Evolutionary conservation across 2,329 filamentous ascomycete genomes (phyloP), one percentile per base, ranked within the genome.

Genomic region (Lasiodiplodia sp.): DNA sequence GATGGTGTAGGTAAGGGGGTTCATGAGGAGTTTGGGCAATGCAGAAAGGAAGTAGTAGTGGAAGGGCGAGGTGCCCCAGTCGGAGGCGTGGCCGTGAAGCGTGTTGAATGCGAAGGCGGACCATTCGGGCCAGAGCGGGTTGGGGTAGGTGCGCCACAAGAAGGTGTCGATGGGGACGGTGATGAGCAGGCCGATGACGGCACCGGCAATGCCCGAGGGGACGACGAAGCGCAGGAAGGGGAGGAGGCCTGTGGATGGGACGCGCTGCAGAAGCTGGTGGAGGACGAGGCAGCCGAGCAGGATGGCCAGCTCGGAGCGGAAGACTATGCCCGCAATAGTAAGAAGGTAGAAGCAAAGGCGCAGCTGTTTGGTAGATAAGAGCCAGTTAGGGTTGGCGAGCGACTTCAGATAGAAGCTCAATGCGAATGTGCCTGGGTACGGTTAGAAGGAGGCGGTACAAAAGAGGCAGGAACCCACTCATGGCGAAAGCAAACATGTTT

Each of bases 401-500:
- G 51, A 63, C 18, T 86, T 82, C 2, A 89, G 81, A 55, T 88
- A 76, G 69, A 80, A 82, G 49, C 83, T 78, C 57, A 88, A 82
- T 7, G 92, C 90, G 55, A 92, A 76, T 0, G 90, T 94, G 68
- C 90, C 91, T 92, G 71, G 53, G 55, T 4, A 37, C 18, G 25
- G 58, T 66, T 12, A 51, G 31, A 68, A 37, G 18, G 37, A 57
- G 16, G 51, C 16, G 4, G 25, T 23, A 23, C 1, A 21, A 12
- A 14, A 7, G 21, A 40, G 18, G 23, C 2, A 0, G 14, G 44
- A 21, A 85, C 90, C 80, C 84, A 95, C 91, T 93, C 69, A 97
- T 82, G 11, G 89, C 88, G 82, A 98, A 96, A 23, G 96, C 94
- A 81, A 97, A 97, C 91, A 96, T 97, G 78, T 99, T 99, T 2